Conservation (phyloP, 345 rosid species). For the Isatis tinctoria region DNA sequence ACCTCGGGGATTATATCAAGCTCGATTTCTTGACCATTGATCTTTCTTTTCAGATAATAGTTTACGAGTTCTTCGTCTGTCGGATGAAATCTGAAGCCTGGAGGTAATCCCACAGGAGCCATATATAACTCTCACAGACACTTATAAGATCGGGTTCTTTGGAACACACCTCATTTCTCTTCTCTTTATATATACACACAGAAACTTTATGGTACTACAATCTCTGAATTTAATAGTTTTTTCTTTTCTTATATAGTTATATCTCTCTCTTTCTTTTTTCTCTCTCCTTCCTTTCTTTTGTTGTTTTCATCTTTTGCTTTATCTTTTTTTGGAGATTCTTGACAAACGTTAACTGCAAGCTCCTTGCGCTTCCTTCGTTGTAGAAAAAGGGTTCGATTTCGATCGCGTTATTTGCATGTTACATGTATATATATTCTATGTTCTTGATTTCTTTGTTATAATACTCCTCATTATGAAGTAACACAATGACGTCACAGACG, state of each 20-base stretch:
- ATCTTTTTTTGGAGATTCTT: slow-evolving; percentile 36
- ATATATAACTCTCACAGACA: slow-evolving; percentile 5
- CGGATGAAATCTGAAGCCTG: slow-evolving; percentile 93
- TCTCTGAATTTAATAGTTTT: not conserved
- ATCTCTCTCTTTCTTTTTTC: not conserved
- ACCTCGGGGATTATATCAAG: slow-evolving; percentile 95
- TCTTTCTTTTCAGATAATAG: slow-evolving; percentile 84
- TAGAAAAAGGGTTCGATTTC: slow-evolving; percentile 14
- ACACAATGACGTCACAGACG: not conserved
- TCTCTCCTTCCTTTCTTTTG: slow-evolving; percentile 26
- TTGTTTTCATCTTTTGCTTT: slow-evolving; percentile 36
- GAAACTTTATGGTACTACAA: not conserved
- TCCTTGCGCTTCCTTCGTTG: slow-evolving; percentile 30
- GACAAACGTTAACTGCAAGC: slow-evolving; percentile 33
- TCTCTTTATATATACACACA: not conserved
- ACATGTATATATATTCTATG: not conserved
- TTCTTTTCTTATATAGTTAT: slow-evolving; percentile 1
- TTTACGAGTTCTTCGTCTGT: slow-evolving; percentile 95
- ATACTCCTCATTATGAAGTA: not conserved
- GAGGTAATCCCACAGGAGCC: slow-evolving; percentile 68
- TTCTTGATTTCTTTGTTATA: not conserved
- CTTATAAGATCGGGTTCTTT: not conserved
- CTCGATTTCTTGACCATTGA: slow-evolving; percentile 78
- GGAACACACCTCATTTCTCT: slow-evolving; percentile 1
- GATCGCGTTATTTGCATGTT: slow-evolving; percentile 18